These are phyloP conservation scores for Penicillium vulpinum DNA, from an alignment of 2,329 filamentous ascomycete genomes.

Conservation along the genomic window DNA sequence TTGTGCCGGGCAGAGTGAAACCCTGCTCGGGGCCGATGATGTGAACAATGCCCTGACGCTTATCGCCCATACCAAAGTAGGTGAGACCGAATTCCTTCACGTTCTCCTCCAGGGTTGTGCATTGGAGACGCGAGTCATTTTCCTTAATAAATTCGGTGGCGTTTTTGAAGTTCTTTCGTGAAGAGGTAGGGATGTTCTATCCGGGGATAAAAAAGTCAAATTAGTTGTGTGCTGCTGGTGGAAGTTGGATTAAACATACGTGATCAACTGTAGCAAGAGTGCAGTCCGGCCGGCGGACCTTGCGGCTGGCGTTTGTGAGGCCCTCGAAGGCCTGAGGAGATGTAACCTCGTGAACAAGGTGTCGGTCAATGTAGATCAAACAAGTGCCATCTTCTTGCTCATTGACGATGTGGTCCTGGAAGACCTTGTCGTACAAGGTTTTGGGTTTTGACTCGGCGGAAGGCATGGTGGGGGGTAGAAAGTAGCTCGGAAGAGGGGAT, in stretches of 20 bases:
- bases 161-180: slow-evolving; percentile 89
- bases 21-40: slow-evolving; percentile 98
- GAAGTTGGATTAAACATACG: slow-evolving; percentile 58
- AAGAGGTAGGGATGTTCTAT: slow-evolving; percentile 89
- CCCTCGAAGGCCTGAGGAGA: slow-evolving; percentile 99
- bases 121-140: slow-evolving; percentile 89
- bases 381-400: slow-evolving; percentile 92
- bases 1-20: slow-evolving; percentile 95
- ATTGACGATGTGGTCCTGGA: slow-evolving; percentile 90
- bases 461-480: slow-evolving; percentile 63
- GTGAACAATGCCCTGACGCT: slow-evolving; percentile 96
- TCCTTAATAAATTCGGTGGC: slow-evolving; percentile 93
- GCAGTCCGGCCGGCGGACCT: slow-evolving; percentile 91
- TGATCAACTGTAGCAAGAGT: slow-evolving; percentile 96
- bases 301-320: slow-evolving; percentile 80
- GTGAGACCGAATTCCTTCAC: slow-evolving; percentile 95
- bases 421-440: slow-evolving; percentile 97
- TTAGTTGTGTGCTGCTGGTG: neutral
- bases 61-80: slow-evolving; percentile 95
- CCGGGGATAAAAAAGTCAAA: slow-evolving; percentile 15
- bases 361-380: slow-evolving; percentile 90
- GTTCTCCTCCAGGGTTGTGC: slow-evolving; percentile 93
- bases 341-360: slow-evolving; percentile 97
- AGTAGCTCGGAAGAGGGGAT: slow-evolving; percentile 8
- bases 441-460: slow-evolving; percentile 68